Conservation (phyloP, 441 rosid species). For the Aleurites moluccanus region DNA sequence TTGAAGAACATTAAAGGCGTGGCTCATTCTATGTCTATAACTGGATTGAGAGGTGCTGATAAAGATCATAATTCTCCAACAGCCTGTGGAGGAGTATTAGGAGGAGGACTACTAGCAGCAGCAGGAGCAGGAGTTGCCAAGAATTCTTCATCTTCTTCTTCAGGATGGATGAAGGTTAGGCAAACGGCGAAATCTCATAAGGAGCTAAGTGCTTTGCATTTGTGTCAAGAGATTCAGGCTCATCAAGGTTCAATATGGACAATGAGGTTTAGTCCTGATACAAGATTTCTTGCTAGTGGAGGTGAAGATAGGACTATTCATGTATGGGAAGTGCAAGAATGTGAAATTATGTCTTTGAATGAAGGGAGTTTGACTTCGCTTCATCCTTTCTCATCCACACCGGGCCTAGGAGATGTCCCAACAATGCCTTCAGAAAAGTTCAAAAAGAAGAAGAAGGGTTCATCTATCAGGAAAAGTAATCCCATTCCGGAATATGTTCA, state of each 20-base stretch:
- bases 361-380: slow-evolving; percentile 66
- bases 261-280: slow-evolving; percentile 68
- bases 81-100: slow-evolving; percentile 19
- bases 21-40: slow-evolving; percentile 64
- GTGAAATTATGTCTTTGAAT: slow-evolving; percentile 60
- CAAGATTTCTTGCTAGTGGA: slow-evolving; percentile 71
- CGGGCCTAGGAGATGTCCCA: slow-evolving; percentile 34
- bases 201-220: slow-evolving; percentile 81
- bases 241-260: slow-evolving; percentile 94
- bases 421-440: slow-evolving; percentile 39
- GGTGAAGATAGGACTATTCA: slow-evolving; percentile 76
- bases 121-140: slow-evolving; percentile 36
- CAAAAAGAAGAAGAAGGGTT: slow-evolving; percentile 66
- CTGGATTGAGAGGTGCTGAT: slow-evolving; percentile 29
- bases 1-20: slow-evolving; percentile 81
- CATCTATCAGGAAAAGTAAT: slow-evolving; percentile 38
- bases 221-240: slow-evolving; percentile 91
- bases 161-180: slow-evolving; percentile 83
- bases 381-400: slow-evolving; percentile 43
- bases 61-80: slow-evolving; percentile 36
- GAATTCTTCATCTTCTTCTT: slow-evolving; percentile 25
- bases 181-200: slow-evolving; percentile 72
- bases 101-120: not conserved
- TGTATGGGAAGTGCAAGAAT: slow-evolving; percentile 96
- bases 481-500: slow-evolving; percentile 74